Evolutionary conservation across 441 rosid genomes (phyloP).

Genomic region (Biscutella laevigata): DNA sequence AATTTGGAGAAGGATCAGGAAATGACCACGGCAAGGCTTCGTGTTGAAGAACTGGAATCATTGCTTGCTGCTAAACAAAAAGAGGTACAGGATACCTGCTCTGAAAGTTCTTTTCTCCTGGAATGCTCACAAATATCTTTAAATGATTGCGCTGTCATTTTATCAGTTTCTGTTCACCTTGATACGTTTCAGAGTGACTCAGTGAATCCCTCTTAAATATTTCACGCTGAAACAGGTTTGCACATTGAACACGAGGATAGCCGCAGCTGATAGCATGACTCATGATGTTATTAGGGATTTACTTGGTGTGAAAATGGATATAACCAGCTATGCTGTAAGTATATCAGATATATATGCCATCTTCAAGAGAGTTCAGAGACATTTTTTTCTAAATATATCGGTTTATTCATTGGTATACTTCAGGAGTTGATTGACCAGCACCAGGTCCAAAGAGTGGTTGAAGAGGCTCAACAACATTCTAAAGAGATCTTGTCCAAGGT

Average conservation of each 20-base stretch:
- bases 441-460: conserved; percentile 58
- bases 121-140: background rate
- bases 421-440: conserved; percentile 78
- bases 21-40: conserved; percentile 52
- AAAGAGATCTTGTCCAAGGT: conserved; percentile 66
- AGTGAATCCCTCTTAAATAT: background rate
- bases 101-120: background rate
- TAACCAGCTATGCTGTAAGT: conserved; percentile 82
- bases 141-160: background rate
- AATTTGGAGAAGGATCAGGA: conserved; percentile 80
- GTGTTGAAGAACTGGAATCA: conserved; percentile 65
- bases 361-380: conserved; percentile 9
- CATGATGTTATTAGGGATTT: conserved; percentile 93
- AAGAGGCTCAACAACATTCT: conserved; percentile 57
- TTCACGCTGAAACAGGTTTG: conserved; percentile 47
- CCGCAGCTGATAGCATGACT: conserved; percentile 96
- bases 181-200: conserved; percentile 8
- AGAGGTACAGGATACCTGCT: conserved; percentile 46
- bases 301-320: conserved; percentile 81
- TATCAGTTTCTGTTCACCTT: background rate
- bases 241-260: conserved; percentile 67
- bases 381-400: background rate
- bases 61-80: conserved; percentile 51
- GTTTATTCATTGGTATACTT: conserved; percentile 21
- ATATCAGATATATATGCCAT: conserved; percentile 7